A percentile compares a stretch with the other conserved stretches of the same genome.
phyloP scores from a whole-genome alignment of 139 green algal species.

The Picochlorum sp. region DNA sequence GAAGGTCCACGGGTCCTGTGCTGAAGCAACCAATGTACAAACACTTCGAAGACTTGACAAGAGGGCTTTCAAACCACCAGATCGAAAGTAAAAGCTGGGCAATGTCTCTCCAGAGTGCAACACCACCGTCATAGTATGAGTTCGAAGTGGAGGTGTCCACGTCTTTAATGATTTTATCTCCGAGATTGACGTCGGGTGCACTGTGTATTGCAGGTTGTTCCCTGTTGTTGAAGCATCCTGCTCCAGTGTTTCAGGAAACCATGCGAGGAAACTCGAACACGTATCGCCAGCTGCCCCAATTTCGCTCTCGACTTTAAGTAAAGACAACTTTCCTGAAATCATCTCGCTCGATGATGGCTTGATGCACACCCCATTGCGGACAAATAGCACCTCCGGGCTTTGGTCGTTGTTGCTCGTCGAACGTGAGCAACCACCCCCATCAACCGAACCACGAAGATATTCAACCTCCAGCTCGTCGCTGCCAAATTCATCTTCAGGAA shows the following conservation, averaged over 20 bases:
- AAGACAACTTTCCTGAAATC: background rate
- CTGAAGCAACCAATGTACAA: conserved; percentile 32
- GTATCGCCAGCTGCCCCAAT: background rate
- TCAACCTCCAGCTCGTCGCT: too few species aligned
- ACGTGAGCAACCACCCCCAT: too few species aligned
- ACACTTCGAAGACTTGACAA: conserved; percentile 37
- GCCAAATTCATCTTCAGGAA: too few species aligned
- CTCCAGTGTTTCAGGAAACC: background rate
- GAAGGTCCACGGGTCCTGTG: conserved; percentile 49
- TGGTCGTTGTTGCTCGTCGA: too few species aligned
- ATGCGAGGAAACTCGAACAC: background rate
- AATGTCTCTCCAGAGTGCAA: conserved; percentile 60
- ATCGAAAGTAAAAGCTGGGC: conserved; percentile 68
- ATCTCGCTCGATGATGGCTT: too few species aligned
- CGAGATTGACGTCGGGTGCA: background rate
- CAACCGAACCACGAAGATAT: too few species aligned
- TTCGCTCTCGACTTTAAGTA: background rate
- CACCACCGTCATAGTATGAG: conserved; percentile 61
- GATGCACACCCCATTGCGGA: too few species aligned
- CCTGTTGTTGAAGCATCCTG: background rate
- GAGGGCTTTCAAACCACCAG: conserved; percentile 39
- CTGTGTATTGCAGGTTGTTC: background rate
- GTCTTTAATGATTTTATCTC: conserved; percentile 64
- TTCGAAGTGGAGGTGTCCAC: conserved; percentile 53
- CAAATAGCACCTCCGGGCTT: too few species aligned